Conservation (phyloP, 2,329 filamentous ascomycete genomes). For the Claviceps africana region DNA sequence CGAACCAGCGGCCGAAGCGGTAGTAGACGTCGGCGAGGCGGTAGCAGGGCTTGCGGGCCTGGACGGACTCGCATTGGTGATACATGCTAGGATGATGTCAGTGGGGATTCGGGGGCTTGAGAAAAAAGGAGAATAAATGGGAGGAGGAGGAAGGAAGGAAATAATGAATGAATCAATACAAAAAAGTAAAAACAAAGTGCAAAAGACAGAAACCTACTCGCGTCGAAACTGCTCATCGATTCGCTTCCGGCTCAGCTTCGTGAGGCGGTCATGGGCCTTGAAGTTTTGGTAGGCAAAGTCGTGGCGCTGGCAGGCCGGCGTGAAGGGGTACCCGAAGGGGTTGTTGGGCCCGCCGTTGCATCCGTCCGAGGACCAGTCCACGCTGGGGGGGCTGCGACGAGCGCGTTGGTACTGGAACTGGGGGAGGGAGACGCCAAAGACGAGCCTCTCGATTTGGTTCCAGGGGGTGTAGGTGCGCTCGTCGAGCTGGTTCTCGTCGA, state of each 20-base stretch:
- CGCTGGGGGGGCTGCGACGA: slow-evolving; percentile 22
- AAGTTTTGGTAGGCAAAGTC: slow-evolving; percentile 45
- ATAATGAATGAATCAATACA: no score
- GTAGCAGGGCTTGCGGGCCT: slow-evolving; percentile 14
- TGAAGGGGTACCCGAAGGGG: slow-evolving; percentile 29
- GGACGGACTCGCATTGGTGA: slow-evolving; percentile 19
- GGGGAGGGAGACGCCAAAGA: slow-evolving; percentile 29
- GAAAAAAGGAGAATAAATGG: no score
- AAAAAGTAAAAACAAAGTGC: background rate
- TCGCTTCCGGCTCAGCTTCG: slow-evolving; percentile 21
- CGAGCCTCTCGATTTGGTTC: slow-evolving; percentile 27
- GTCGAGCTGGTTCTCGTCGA: background rate
- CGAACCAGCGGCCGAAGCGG: slow-evolving; percentile 22
- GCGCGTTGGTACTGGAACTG: slow-evolving; percentile 28
- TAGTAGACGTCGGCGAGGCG: slow-evolving; percentile 28
- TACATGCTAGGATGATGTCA: slow-evolving; percentile 24
- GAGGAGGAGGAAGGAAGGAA: no score
- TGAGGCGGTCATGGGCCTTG: slow-evolving; percentile 33
- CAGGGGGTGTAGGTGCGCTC: background rate
- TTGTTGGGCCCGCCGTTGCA: slow-evolving; percentile 30
- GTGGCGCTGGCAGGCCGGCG: slow-evolving; percentile 35
- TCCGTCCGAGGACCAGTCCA: slow-evolving; percentile 29
- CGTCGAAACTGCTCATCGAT: slow-evolving; percentile 37
- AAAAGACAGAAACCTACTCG: slow-evolving; percentile 24
- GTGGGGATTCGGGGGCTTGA: no score